Evolutionary conservation across 2,329 filamentous ascomycete species (phyloP).

Genomic region (Rhinocladiella mackenziei): DNA sequence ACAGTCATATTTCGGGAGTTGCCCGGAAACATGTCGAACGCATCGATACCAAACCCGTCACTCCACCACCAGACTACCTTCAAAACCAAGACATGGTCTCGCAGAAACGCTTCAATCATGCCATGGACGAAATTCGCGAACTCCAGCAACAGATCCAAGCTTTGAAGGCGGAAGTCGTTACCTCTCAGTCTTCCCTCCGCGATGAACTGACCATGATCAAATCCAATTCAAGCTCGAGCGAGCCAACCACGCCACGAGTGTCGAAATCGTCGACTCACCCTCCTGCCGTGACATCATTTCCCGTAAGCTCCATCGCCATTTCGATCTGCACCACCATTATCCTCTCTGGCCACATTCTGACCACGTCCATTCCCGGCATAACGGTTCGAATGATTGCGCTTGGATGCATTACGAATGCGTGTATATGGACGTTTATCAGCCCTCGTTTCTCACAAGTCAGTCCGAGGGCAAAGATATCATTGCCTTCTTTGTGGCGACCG

Average conservation of each 20-base stretch:
- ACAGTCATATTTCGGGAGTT: conserved; percentile 14
- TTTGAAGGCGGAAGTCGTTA: conserved; percentile 22
- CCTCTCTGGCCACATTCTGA: conserved; percentile 21
- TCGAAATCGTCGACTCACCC: conserved; percentile 21
- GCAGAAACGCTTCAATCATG: conserved; percentile 24
- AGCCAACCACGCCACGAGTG: no score
- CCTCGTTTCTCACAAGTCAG: no score
- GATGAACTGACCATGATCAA: conserved; percentile 23
- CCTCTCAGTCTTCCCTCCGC: conserved; percentile 17
- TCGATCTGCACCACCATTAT: conserved; percentile 20
- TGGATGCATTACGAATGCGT: conserved; percentile 24
- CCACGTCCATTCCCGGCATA: conserved; percentile 21
- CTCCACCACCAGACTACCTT: conserved; percentile 19
- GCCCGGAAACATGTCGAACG: conserved; percentile 12
- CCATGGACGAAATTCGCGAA: conserved; percentile 27
- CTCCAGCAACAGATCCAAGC: conserved; percentile 21
- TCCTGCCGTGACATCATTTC: conserved; percentile 12
- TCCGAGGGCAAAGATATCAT: conserved; percentile 18
- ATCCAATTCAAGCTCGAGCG: conserved; percentile 21
- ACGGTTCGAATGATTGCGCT: conserved; percentile 22
- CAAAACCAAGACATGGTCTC: conserved; percentile 23
- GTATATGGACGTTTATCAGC: conserved; percentile 22
- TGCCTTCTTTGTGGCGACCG: conserved; percentile 17
- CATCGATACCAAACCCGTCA: conserved; percentile 7
- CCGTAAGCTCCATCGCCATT: conserved; percentile 15